Percentiles rank a stretch among this genome's conserved stretches.
These are phyloP conservation scores for Aspergillus hancockii DNA, from an alignment of 495 filamentous ascomycete species.

Conservation along the genomic window DNA sequence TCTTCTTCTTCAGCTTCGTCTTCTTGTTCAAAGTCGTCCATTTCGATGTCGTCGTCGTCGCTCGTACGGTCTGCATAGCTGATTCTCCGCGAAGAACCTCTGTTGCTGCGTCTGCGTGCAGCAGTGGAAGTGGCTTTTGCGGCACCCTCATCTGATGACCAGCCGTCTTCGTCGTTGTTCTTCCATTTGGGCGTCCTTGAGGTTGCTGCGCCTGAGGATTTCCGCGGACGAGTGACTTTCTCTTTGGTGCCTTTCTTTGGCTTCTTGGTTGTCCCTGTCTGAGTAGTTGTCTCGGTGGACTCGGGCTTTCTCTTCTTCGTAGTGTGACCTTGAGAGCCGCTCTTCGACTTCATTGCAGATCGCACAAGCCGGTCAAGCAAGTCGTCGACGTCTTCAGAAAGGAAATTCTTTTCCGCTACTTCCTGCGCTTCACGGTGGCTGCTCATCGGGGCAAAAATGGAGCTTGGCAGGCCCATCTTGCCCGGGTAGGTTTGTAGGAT, in stretches of 20 bases:
- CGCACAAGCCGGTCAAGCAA: slow-evolving; percentile 66
- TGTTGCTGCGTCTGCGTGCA: slow-evolving; percentile 43
- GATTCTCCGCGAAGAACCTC: slow-evolving; percentile 30
- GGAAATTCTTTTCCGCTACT: slow-evolving; percentile 79
- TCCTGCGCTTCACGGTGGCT: slow-evolving; percentile 78
- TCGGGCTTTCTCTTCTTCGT: slow-evolving; percentile 54
- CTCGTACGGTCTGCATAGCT: slow-evolving; percentile 60
- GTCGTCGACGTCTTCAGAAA: slow-evolving; percentile 82
- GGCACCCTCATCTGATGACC: slow-evolving; percentile 42
- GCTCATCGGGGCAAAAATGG: slow-evolving; percentile 71
- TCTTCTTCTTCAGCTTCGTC: slow-evolving; percentile 28
- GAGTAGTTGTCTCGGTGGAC: slow-evolving; percentile 30
- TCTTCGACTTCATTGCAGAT: slow-evolving; percentile 42
- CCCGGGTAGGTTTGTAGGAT: slow-evolving; percentile 77
- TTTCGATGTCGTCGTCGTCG: slow-evolving; percentile 59
- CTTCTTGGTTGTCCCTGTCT: slow-evolving; percentile 45
- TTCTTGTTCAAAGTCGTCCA: slow-evolving; percentile 43
- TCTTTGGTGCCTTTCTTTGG: slow-evolving; percentile 37
- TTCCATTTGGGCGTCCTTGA: slow-evolving; percentile 48
- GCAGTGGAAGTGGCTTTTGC: slow-evolving; percentile 24
- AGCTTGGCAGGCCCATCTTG: slow-evolving; percentile 76
- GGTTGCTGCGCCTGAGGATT: slow-evolving; percentile 38
- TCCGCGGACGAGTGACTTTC: slow-evolving; percentile 30
- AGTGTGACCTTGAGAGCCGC: slow-evolving; percentile 27
- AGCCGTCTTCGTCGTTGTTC: slow-evolving; percentile 45